phyloP scores from a whole-genome alignment of 192 early-diverging fungal genomes.

The Funneliformis mosseae region DNA sequence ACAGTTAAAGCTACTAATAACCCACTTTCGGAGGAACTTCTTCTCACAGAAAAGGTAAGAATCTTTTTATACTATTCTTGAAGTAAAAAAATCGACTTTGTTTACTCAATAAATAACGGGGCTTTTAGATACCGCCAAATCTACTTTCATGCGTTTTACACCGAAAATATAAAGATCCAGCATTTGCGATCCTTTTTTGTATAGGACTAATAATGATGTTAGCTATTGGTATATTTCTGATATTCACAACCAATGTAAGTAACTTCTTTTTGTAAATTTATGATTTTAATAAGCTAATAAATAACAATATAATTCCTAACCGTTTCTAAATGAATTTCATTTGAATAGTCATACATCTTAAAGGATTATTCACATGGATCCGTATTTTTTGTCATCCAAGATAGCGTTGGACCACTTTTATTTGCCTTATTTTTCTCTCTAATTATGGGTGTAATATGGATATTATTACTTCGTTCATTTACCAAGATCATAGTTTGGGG shows the following conservation, averaged over 20 bases:
- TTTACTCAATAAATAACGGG: background rate
- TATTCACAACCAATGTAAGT: conserved; percentile 59
- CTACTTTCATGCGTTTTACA: conserved; percentile 7
- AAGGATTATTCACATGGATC: background rate
- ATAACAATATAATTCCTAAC: background rate
- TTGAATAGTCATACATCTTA: background rate
- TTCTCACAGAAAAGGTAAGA: conserved; percentile 49
- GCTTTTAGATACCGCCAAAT: conserved; percentile 20
- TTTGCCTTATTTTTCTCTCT: conserved; percentile 42
- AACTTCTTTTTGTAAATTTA: background rate
- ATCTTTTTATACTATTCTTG: background rate
- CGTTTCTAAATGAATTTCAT: background rate
- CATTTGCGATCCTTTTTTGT: conserved; percentile 50
- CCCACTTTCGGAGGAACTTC: conserved; percentile 50
- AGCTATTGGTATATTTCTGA: conserved; percentile 46
- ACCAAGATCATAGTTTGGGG: conserved; percentile 55
- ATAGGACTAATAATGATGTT: conserved; percentile 39
- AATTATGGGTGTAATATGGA: conserved; percentile 38
- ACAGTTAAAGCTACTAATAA: conserved; percentile 36
- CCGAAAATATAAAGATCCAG: conserved; percentile 52
- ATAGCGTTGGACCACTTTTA: conserved; percentile 36
- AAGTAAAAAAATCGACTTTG: background rate
- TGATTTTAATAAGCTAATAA: background rate
- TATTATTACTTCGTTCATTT: conserved; percentile 41
- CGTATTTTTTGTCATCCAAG: conserved; percentile 10